These are phyloP conservation scores for Aspergillus fumigatus DNA, from an alignment of 2,329 filamentous ascomycete genomes.

Conservation along the genomic window DNA sequence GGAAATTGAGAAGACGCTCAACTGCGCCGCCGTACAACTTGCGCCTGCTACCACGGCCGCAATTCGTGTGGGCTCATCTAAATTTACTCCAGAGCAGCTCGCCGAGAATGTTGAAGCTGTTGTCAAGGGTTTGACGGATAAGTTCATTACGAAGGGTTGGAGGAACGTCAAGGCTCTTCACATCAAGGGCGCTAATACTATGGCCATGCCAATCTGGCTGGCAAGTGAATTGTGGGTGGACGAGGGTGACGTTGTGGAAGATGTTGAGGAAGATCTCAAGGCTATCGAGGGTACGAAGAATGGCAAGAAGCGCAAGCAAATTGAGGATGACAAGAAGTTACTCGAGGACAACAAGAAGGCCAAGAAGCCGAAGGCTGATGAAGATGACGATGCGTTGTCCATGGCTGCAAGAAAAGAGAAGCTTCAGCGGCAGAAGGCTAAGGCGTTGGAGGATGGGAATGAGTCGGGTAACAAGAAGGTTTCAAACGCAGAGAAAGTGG, in stretches of 20 bases:
- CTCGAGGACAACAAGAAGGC: constrained; percentile 33
- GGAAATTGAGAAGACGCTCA: constrained; percentile 75
- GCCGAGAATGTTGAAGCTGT: constrained; percentile 76
- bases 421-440: constrained; percentile 47
- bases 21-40: constrained; percentile 74
- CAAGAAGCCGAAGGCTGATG: constrained; percentile 37
- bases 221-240: constrained; percentile 88
- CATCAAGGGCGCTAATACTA: constrained; percentile 85
- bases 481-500: constrained; percentile 13
- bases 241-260: constrained; percentile 64
- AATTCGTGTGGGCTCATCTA: constrained; percentile 71
- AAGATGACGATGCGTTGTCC: constrained; percentile 34
- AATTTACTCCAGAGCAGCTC: constrained; percentile 70
- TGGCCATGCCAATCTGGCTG: constrained; percentile 89
- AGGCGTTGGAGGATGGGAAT: constrained; percentile 42
- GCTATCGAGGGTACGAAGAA: constrained; percentile 34
- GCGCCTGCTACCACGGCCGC: constrained; percentile 74
- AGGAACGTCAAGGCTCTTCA: constrained; percentile 78
- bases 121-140: constrained; percentile 64
- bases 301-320: constrained; percentile 54
- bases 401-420: constrained; percentile 43
- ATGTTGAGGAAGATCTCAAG: constrained; percentile 29
- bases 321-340: constrained; percentile 27
- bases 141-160: constrained; percentile 82
- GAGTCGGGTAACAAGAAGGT: constrained; percentile 23